Percentiles rank a stretch among this genome's conserved stretches.
Conservation (phyloP, 495 filamentous ascomycete genomes). For the Aspergillus nidulans region DNA sequence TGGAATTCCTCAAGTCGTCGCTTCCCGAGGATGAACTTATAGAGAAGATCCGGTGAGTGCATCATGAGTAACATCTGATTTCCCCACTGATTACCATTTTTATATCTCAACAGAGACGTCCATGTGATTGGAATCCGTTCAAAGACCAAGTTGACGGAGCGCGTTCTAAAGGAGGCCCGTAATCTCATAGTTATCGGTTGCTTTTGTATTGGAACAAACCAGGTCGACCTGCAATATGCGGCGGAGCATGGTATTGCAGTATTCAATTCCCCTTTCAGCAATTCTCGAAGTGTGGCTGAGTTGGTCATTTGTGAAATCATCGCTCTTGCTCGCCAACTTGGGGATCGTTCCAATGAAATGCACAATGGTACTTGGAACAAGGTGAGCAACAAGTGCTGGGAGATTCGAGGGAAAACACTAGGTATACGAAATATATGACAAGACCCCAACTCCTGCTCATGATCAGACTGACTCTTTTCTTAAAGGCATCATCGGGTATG, state of each 20-base stretch:
- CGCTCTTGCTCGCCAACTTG: conserved; percentile 80
- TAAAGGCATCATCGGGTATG: conserved; percentile 87
- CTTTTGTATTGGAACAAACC: conserved; percentile 99
- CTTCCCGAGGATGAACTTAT: conserved; percentile 91
- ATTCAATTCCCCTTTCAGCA: conserved; percentile 98
- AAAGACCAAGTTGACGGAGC: conserved; percentile 88
- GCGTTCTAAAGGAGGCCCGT: conserved; percentile 81
- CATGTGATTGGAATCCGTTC: conserved; percentile 98
- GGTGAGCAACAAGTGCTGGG: conserved; percentile 93
- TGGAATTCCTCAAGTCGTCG: conserved; percentile 84
- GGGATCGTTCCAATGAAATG: conserved; percentile 92
- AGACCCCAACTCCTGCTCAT: conserved; percentile 3
- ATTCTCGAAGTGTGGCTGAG: conserved; percentile 95
- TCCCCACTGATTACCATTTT: conserved; percentile 6
- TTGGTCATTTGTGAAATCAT: conserved; percentile 94
- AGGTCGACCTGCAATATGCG: conserved; percentile 90
- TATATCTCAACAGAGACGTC: conserved; percentile 60
- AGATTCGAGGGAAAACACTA: conserved; percentile 94
- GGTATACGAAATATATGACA: too few species aligned
- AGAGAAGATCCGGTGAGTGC: conserved; percentile 83
- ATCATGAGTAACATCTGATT: not conserved
- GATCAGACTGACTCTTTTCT: not conserved
- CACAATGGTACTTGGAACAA: conserved; percentile 97
- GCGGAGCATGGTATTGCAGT: conserved; percentile 90
- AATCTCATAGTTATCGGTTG: conserved; percentile 95